Base-by-base conservation (phyloP, 2,329 filamentous ascomycete genomes). In the Hypocreales sp. region DNA sequence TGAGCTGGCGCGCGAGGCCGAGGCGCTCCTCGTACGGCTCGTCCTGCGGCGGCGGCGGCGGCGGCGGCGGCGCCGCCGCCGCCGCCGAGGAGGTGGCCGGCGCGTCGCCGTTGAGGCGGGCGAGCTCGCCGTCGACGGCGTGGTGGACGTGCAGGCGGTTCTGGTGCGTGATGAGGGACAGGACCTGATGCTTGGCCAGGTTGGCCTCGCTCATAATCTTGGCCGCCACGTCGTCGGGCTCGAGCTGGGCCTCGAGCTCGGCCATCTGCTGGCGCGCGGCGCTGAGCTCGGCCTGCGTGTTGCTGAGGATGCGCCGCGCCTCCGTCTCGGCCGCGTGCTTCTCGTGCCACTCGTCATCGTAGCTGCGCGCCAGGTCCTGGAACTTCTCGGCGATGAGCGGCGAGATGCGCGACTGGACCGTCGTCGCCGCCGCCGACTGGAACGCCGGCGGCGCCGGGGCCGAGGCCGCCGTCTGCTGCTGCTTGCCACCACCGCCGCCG, bases 291-390 rank as follows among this genome's bases (percentile, higher is more conserved):
- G 67, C 61, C 35, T 79, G 69, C 0, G 78, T 74, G 38, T 75
- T 76, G 33, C 62, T 60, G 11, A 82, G 60, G 30, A 76, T 69
- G 11, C 70, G 62, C 26, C 68, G 68, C 4, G 75, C 75, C 45
- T 80, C 79, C 15, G 65, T 64, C 41, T 79, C 74, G 4, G 72
- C 72, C 12, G 67, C 62, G 28, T 82, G 72, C 44, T 81, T 83
- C 37, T 84, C 78, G 28, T 67, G 64, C 40, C 81, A 69, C 45
- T 87, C 79, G 16, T 75, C 68, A 32, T 90, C 81, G 42, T 82
- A 83, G 30, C 64, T 73, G 31, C 63, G 62, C 2, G 78, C 71
- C 8, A 86, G 59, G 35, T 77, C 73, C 39, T 74, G 69, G 35
- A 82, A 73, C 38, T 80, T 81, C 31, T 82, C 73, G 6, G 78